A percentile compares a stretch with the other conserved stretches of the same genome.
Evolutionary conservation across 495 filamentous ascomycete species (phyloP).

Genomic region (Glonium stellatum): DNA sequence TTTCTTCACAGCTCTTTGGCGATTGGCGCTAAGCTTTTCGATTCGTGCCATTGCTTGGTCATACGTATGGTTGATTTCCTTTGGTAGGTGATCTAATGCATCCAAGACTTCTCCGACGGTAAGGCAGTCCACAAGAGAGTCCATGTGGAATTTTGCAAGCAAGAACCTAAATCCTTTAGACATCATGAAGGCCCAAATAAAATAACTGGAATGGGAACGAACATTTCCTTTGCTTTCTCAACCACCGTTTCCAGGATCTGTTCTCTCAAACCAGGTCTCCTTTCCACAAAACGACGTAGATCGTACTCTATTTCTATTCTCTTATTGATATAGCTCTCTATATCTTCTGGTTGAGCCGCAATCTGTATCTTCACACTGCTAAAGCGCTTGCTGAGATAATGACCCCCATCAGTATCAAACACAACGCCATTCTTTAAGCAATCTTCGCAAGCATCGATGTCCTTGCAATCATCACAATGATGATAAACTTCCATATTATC

Average conservation of each 20-base stretch:
- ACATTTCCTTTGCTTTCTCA: slow-evolving; percentile 16
- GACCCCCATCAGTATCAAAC: slow-evolving; percentile 1
- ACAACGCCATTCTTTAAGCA: neutral
- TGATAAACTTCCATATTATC: slow-evolving; percentile 4
- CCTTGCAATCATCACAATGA: slow-evolving; percentile 17
- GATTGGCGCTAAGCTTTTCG: slow-evolving; percentile 19
- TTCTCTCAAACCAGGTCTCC: neutral
- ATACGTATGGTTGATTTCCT: slow-evolving; percentile 33
- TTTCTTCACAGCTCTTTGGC: slow-evolving; percentile 17
- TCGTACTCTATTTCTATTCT: slow-evolving; percentile 12
- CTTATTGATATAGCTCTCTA: slow-evolving; percentile 14
- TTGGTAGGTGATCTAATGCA: slow-evolving; percentile 31
- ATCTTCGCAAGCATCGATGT: slow-evolving; percentile 14
- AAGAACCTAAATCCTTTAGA: slow-evolving; percentile 35
- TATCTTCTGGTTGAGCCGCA: slow-evolving; percentile 15
- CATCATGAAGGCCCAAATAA: neutral
- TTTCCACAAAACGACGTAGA: slow-evolving; percentile 2
- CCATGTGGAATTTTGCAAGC: slow-evolving; percentile 38
- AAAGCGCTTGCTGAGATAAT: slow-evolving; percentile 7
- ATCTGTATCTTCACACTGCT: slow-evolving; percentile 13
- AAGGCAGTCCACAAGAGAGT: slow-evolving; percentile 35
- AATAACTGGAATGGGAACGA: neutral
- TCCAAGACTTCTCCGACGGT: slow-evolving; percentile 30
- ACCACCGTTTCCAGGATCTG: slow-evolving; percentile 10
- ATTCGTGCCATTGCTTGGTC: slow-evolving; percentile 40